Conservation (phyloP, 1,139 yeast genomes). For the Suhomyces choctaworum region DNA sequence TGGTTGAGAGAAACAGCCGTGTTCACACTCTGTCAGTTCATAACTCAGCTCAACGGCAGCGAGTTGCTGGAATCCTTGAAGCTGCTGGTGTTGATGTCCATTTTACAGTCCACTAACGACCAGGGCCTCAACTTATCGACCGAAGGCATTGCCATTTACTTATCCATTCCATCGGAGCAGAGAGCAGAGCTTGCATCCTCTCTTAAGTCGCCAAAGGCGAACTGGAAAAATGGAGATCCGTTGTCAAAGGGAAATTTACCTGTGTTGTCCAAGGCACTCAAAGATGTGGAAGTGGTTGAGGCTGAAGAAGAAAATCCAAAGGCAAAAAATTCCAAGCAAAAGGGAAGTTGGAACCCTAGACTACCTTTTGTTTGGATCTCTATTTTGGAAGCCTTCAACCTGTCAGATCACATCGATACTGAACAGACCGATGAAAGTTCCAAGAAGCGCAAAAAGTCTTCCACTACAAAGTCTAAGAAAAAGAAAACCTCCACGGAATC, state of each 20-base stretch:
- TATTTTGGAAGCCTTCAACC: conserved; percentile 46
- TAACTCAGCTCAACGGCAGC: conserved; percentile 16
- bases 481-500: conserved; percentile 16
- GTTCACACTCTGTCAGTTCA: conserved; percentile 63
- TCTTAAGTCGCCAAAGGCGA: conserved; percentile 30
- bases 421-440: conserved; percentile 19
- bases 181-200: conserved; percentile 28
- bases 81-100: conserved; percentile 26
- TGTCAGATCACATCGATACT: conserved; percentile 17
- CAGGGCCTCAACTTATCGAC: conserved; percentile 61
- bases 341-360: conserved; percentile 75
- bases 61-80: conserved; percentile 24
- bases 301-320: conserved; percentile 31
- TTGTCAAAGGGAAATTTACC: conserved; percentile 65
- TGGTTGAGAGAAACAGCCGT: conserved; percentile 88
- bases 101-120: conserved; percentile 49
- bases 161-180: conserved; percentile 43
- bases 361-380: conserved; percentile 83
- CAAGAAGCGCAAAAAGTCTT: conserved; percentile 31
- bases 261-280: conserved; percentile 61
- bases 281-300: conserved; percentile 50
- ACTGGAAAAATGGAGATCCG: conserved; percentile 78
- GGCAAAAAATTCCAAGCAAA: conserved; percentile 29
- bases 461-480: conserved; percentile 25
- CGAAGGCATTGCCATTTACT: conserved; percentile 78